phyloP scores from a whole-genome alignment of 495 filamentous ascomycete genomes.

The Annulohypoxylon maeteangense region DNA sequence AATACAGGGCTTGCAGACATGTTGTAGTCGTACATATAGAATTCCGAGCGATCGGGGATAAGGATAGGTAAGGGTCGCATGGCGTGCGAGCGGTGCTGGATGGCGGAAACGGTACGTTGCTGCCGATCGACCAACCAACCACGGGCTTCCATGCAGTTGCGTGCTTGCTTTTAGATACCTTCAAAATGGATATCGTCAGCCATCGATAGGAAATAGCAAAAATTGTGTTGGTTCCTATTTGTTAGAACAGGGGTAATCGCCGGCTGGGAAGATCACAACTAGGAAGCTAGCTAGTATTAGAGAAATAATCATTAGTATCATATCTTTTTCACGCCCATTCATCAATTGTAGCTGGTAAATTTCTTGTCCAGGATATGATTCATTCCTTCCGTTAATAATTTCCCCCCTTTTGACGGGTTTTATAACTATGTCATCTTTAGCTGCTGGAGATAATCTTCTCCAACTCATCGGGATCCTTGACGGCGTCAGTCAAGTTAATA shows the following conservation, averaged over 20 bases:
- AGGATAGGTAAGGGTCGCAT: constrained; percentile 23
- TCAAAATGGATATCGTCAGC: neutral
- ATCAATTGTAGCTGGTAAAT: neutral
- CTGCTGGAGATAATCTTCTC: constrained; percentile 63
- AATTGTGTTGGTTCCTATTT: neutral
- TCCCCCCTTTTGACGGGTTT: neutral
- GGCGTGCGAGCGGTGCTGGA: constrained; percentile 28
- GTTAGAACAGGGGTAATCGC: neutral
- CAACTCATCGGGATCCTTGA: constrained; percentile 78
- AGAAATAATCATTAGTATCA: neutral
- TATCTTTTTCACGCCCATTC: neutral
- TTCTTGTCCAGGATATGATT: neutral
- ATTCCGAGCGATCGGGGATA: neutral
- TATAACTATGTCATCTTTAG: constrained; percentile 21
- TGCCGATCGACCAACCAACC: constrained; percentile 4
- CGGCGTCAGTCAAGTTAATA: constrained; percentile 81
- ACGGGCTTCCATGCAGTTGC: neutral
- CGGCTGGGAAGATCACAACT: constrained; percentile 9
- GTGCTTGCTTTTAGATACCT: neutral
- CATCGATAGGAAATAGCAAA: neutral
- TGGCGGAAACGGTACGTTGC: constrained; percentile 19
- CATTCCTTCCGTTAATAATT: neutral
- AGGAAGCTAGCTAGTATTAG: neutral
- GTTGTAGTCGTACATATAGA: neutral
- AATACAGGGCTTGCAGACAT: neutral